phyloP scores from a whole-genome alignment of 2,329 filamentous ascomycete species.

The Aureobasidium sp. region DNA sequence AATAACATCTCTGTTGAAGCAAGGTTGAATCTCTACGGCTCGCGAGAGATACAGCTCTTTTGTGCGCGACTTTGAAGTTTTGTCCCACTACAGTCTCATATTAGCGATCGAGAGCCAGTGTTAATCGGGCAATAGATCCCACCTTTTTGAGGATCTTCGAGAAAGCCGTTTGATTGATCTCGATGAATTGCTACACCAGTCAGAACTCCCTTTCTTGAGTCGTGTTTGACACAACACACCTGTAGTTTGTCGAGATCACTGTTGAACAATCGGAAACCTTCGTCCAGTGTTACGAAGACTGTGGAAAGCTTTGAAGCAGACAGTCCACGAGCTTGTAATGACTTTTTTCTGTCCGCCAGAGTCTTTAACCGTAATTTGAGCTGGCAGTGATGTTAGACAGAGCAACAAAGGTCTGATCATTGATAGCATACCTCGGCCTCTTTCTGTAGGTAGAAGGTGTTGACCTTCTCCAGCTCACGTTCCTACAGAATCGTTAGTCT shows the following conservation, averaged over 20 bases:
- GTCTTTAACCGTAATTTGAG: constrained; percentile 90
- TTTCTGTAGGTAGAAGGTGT: constrained; percentile 95
- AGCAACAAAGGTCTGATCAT: constrained; percentile 13
- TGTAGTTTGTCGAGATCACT: constrained; percentile 92
- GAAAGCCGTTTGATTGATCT: constrained; percentile 95
- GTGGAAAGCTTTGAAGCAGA: constrained; percentile 79
- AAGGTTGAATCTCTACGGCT: constrained; percentile 94
- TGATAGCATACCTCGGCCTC: constrained; percentile 74
- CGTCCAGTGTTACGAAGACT: constrained; percentile 88
- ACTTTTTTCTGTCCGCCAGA: constrained; percentile 87
- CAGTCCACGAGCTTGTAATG: constrained; percentile 65
- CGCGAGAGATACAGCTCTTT: constrained; percentile 95
- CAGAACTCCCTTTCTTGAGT: constrained; percentile 11
- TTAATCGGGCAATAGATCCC: constrained; percentile 18
- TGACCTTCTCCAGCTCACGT: constrained; percentile 96
- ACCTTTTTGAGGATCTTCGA: constrained; percentile 98
- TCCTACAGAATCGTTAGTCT: constrained; percentile 49
- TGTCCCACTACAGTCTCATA: constrained; percentile 66
- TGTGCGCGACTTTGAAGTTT: constrained; percentile 91
- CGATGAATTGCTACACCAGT: constrained; percentile 72
- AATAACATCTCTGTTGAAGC: constrained; percentile 95
- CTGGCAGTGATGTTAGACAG: constrained; percentile 37
- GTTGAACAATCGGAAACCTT: constrained; percentile 95
- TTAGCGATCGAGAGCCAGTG: not conserved
- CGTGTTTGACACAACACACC: constrained; percentile 29